These are phyloP conservation scores for Sporothrix brunneoviolacea DNA, from an alignment of 2,329 filamentous ascomycete genomes.

Conservation along the genomic window DNA sequence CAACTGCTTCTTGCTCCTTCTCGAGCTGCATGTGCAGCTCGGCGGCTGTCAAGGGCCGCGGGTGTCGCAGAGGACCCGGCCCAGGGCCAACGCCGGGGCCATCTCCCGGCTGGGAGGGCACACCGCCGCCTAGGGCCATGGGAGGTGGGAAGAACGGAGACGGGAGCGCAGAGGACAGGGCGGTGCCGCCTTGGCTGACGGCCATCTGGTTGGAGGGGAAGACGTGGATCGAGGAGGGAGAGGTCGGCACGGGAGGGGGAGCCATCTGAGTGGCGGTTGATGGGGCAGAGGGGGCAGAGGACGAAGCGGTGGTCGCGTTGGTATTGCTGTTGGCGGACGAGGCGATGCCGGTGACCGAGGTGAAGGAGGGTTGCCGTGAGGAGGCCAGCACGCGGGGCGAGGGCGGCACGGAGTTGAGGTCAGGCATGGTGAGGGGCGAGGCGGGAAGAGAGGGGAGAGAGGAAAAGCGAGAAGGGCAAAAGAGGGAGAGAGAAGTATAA, in stretches of 20 bases:
- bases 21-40: slow-evolving; percentile 87
- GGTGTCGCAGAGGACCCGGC: slow-evolving; percentile 74
- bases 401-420: slow-evolving; percentile 49
- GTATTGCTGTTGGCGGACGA: neutral
- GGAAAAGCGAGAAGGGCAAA: neutral
- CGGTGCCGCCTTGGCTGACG: slow-evolving; percentile 33
- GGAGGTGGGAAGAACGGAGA: slow-evolving; percentile 28
- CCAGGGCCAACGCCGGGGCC: slow-evolving; percentile 46
- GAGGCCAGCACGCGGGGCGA: slow-evolving; percentile 40
- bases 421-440: slow-evolving; percentile 35
- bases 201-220: slow-evolving; percentile 50
- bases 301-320: neutral
- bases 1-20: slow-evolving; percentile 91
- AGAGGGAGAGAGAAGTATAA: too few relatives aligned
- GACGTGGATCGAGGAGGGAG: slow-evolving; percentile 47
- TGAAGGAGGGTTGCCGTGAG: slow-evolving; percentile 36
- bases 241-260: slow-evolving; percentile 31
- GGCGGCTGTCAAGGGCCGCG: slow-evolving; percentile 77
- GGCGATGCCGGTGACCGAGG: slow-evolving; percentile 21
- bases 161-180: slow-evolving; percentile 27
- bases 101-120: slow-evolving; percentile 23
- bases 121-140: slow-evolving; percentile 15
- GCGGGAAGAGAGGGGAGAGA: neutral
- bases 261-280: slow-evolving; percentile 30
- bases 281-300: neutral